Percentiles rank a stretch among this genome's conserved stretches.
Conservation (phyloP, 2,329 filamentous ascomycete genomes). For the Aspergillus fumigatus region DNA sequence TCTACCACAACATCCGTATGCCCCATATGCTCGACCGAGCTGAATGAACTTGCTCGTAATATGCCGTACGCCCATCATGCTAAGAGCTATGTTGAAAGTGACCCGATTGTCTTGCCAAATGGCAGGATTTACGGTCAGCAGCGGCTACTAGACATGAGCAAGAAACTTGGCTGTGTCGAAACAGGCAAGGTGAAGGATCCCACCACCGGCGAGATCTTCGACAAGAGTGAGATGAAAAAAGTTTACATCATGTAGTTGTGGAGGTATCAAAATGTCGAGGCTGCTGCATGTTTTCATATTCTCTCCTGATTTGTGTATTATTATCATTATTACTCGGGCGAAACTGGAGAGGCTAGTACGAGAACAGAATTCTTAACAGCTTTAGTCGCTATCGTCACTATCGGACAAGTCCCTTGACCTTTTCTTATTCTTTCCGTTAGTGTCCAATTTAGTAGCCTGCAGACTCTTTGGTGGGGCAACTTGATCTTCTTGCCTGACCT, state of each 20-base stretch:
- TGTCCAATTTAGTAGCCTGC: slow-evolving; percentile 4
- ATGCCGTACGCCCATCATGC: slow-evolving; percentile 95
- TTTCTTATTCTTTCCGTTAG: slow-evolving; percentile 31
- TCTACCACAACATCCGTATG: slow-evolving; percentile 71
- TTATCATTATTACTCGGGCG: neutral
- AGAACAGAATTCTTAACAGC: neutral
- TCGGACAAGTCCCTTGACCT: slow-evolving; percentile 29
- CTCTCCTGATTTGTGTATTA: neutral
- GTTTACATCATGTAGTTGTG: slow-evolving; percentile 73
- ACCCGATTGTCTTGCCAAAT: slow-evolving; percentile 83
- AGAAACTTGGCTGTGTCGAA: slow-evolving; percentile 66
- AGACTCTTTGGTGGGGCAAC: neutral
- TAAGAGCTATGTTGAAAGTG: slow-evolving; percentile 85
- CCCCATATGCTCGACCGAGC: slow-evolving; percentile 91
- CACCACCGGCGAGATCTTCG: slow-evolving; percentile 65
- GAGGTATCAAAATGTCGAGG: neutral
- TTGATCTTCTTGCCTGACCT: slow-evolving; percentile 34
- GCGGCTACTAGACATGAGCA: slow-evolving; percentile 68
- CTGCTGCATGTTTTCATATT: neutral
- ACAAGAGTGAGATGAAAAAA: slow-evolving; percentile 65
- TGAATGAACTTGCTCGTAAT: slow-evolving; percentile 82
- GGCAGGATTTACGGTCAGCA: slow-evolving; percentile 77
- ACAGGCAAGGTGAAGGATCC: slow-evolving; percentile 70
- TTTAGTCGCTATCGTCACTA: slow-evolving; percentile 30
- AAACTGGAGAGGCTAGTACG: neutral